These are phyloP conservation scores for Hanseniaspora guilliermondii DNA, from an alignment of 805 yeast genomes.

Conservation along the genomic window DNA sequence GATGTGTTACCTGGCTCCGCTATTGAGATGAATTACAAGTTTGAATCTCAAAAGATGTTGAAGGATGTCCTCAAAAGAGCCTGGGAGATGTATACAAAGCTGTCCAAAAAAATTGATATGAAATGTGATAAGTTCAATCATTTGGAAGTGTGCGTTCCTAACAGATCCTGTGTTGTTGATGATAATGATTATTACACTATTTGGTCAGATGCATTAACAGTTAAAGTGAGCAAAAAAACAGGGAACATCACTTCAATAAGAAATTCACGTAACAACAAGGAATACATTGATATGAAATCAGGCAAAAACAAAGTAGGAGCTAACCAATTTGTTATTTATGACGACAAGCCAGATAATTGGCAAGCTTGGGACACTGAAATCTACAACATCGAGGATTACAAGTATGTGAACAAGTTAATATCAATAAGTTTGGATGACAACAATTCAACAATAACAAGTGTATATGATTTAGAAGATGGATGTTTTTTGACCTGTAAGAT, in stretches of 20 bases:
- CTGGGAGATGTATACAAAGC: slow-evolving; percentile 39
- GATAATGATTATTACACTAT: slow-evolving; percentile 37
- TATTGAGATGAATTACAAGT: slow-evolving; percentile 82
- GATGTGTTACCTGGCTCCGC: slow-evolving; percentile 97
- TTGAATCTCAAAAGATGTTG: slow-evolving; percentile 75
- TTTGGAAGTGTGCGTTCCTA: not conserved
- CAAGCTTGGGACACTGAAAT: slow-evolving; percentile 98
- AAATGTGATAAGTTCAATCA: slow-evolving; percentile 20
- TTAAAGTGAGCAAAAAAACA: slow-evolving; percentile 41
- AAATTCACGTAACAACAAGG: slow-evolving; percentile 40
- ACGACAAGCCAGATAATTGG: slow-evolving; percentile 81
- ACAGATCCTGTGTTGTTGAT: slow-evolving; percentile 12
- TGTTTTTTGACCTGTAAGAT: slow-evolving; percentile 57
- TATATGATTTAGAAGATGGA: slow-evolving; percentile 34
- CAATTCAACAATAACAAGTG: slow-evolving; percentile 27
- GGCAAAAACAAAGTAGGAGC: slow-evolving; percentile 54
- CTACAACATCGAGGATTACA: slow-evolving; percentile 64
- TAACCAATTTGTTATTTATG: slow-evolving; percentile 68
- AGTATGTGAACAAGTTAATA: slow-evolving; percentile 32
- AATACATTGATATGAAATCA: slow-evolving; percentile 48
- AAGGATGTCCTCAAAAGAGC: slow-evolving; percentile 42
- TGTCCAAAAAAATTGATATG: slow-evolving; percentile 34
- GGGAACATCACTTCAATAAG: slow-evolving; percentile 51
- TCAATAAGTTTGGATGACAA: slow-evolving; percentile 27
- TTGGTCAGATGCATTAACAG: slow-evolving; percentile 50